Evolutionary conservation across 441 rosid genomes (phyloP).

Genomic region (Pelargonium fulgidum): DNA sequence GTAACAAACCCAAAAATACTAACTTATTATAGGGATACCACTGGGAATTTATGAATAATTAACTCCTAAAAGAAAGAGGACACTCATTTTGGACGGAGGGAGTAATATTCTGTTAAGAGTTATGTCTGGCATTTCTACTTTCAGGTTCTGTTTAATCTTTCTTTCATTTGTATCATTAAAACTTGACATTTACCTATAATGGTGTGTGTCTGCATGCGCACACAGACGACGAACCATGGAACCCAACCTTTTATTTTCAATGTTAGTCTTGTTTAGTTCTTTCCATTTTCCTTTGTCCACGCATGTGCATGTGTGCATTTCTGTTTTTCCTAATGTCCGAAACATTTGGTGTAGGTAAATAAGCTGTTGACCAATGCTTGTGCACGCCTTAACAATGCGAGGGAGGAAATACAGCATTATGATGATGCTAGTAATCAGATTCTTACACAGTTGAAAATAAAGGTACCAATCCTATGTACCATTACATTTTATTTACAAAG

Average conservation of each 20-base stretch:
- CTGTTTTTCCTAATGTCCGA: background rate
- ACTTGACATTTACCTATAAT: background rate
- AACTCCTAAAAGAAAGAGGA: too few species aligned
- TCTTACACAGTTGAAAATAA: slow-evolving; percentile 58
- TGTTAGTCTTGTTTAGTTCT: background rate
- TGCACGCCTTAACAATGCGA: slow-evolving; percentile 62
- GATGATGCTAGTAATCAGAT: slow-evolving; percentile 85
- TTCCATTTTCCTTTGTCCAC: slow-evolving; percentile 13
- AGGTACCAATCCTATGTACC: slow-evolving; percentile 33
- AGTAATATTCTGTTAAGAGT: background rate
- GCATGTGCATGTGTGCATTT: background rate
- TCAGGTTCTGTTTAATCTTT: background rate
- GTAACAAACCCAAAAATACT: too few species aligned
- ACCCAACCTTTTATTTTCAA: slow-evolving; percentile 8
- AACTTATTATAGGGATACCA: too few species aligned
- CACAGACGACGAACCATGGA: background rate
- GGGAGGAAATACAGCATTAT: slow-evolving; percentile 83
- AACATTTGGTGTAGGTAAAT: slow-evolving; percentile 46
- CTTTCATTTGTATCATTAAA: slow-evolving; percentile 3
- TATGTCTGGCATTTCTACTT: slow-evolving; percentile 4
- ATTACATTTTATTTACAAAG: slow-evolving; percentile 9
- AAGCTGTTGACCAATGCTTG: slow-evolving; percentile 44
- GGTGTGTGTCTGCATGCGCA: background rate
- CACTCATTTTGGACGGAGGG: background rate
- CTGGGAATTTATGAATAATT: too few species aligned